Evolutionary conservation across 495 filamentous ascomycete genomes (phyloP).

Genomic region (Aspergillus sparsus): DNA sequence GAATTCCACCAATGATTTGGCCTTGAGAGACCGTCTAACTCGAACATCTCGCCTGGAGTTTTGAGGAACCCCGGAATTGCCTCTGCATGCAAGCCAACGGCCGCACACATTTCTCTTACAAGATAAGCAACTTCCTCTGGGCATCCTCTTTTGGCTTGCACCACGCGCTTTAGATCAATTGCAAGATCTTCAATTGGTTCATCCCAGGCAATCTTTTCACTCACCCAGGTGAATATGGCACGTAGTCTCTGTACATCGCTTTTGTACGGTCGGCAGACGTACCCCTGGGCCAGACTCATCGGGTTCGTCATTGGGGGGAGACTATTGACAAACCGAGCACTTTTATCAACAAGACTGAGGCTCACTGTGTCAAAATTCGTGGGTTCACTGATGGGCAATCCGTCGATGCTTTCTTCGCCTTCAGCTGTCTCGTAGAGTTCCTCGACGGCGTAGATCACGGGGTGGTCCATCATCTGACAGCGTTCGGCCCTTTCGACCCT

Average conservation of each 20-base stretch:
- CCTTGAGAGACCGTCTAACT: conserved; percentile 67
- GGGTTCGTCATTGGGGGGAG: conserved; percentile 90
- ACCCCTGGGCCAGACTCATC: conserved; percentile 80
- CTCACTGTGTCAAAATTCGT: conserved; percentile 80
- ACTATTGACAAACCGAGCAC: conserved; percentile 83
- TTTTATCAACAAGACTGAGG: conserved; percentile 88
- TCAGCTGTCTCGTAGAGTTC: conserved; percentile 81
- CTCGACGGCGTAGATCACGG: conserved; percentile 84
- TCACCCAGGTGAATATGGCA: conserved; percentile 95
- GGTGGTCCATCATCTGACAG: conserved; percentile 91
- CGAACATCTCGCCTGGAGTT: conserved; percentile 77
- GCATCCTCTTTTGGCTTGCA: conserved; percentile 81
- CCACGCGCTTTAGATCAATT: conserved; percentile 79
- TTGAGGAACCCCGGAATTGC: conserved; percentile 88
- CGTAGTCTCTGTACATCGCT: conserved; percentile 91
- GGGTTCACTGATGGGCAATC: conserved; percentile 76
- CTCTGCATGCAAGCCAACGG: conserved; percentile 85
- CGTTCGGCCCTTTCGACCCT: conserved; percentile 82
- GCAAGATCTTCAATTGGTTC: conserved; percentile 75
- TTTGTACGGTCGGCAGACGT: conserved; percentile 91
- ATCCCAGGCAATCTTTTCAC: conserved; percentile 96
- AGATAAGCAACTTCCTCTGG: conserved; percentile 89
- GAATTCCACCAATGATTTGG: conserved; percentile 99
- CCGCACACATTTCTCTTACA: conserved; percentile 89
- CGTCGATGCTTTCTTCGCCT: conserved; percentile 87